Evolutionary conservation across 164 flowering plant genomes (phyloP).

Genomic region (Akebia trifoliata): DNA sequence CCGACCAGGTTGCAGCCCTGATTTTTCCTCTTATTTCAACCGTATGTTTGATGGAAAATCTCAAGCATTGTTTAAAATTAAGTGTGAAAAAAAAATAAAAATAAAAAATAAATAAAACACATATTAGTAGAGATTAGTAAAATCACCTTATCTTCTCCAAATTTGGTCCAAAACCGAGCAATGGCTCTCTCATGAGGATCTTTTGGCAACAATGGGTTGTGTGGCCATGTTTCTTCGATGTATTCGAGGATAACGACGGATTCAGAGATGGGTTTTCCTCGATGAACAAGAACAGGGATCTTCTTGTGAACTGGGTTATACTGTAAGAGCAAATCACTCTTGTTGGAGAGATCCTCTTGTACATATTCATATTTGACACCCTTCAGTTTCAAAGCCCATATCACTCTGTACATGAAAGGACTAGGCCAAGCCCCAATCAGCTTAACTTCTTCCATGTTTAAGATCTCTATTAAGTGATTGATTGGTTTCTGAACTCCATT

Average conservation of each 20-base stretch:
- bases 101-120: too few species aligned
- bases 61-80: too few species aligned
- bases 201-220: constrained; percentile 1
- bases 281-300: constrained; percentile 8
- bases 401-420: constrained; percentile 3
- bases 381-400: constrained; percentile 6
- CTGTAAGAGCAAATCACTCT: constrained; percentile 5
- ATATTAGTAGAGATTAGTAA: too few species aligned
- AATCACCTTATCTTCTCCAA: constrained; percentile 1
- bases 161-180: constrained; percentile 7
- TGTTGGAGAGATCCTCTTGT: neutral
- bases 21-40: too few species aligned
- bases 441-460: constrained; percentile 6
- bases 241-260: constrained; percentile 3
- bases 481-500: too few species aligned
- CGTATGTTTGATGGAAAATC: too few species aligned
- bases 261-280: neutral
- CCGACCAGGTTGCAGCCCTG: too few species aligned
- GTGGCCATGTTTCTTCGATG: constrained; percentile 7
- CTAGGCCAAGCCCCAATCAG: neutral
- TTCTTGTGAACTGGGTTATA: constrained; percentile 7
- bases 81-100: too few species aligned
- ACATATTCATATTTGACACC: neutral
- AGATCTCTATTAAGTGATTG: too few species aligned
- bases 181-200: neutral